Percentiles rank a stretch among this genome's conserved stretches.
These are phyloP conservation scores for Volvariella surrecta DNA, from an alignment of 1,284 basidiomycete species.

Conservation along the genomic window DNA sequence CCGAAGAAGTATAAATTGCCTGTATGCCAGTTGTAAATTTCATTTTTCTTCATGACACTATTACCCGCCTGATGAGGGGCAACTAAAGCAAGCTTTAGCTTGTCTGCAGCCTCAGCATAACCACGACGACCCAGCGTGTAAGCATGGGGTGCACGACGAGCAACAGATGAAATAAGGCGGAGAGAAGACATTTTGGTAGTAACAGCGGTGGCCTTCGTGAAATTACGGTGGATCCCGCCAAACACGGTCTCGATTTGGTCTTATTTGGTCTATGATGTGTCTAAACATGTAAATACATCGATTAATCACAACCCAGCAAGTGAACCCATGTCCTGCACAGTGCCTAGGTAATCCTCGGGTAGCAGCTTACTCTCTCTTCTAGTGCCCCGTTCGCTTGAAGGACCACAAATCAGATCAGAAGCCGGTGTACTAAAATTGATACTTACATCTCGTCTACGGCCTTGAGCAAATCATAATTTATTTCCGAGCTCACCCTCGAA, in stretches of 20 bases:
- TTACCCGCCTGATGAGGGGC: conserved; percentile 85
- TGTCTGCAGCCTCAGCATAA: conserved; percentile 84
- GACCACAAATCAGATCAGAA: not conserved
- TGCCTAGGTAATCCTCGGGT: conserved; percentile 47
- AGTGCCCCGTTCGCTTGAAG: conserved; percentile 58
- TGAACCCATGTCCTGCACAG: conserved; percentile 34
- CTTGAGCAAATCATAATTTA: conserved; percentile 91
- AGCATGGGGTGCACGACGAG: conserved; percentile 48
- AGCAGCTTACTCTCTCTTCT: conserved; percentile 57
- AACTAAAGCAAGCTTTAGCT: conserved; percentile 84
- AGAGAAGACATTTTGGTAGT: conserved; percentile 59
- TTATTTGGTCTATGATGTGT: not conserved
- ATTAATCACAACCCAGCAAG: conserved; percentile 20
- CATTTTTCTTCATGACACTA: conserved; percentile 4
- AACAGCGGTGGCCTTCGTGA: conserved; percentile 24
- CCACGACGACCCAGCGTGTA: conserved; percentile 58
- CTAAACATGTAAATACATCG: not conserved
- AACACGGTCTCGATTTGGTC: conserved; percentile 18
- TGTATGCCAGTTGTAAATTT: conserved; percentile 23
- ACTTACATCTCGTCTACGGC: conserved; percentile 90
- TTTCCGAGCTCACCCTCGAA: conserved; percentile 83
- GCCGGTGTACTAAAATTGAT: not conserved
- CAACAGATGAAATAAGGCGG: conserved; percentile 57
- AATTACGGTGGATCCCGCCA: conserved; percentile 29
- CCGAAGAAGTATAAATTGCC: conserved; percentile 81